Evolutionary conservation across 768 basidiomycete genomes (phyloP), one percentile per base, ranked within the genome.

Genomic region (Flagelloscypha sp.): DNA sequence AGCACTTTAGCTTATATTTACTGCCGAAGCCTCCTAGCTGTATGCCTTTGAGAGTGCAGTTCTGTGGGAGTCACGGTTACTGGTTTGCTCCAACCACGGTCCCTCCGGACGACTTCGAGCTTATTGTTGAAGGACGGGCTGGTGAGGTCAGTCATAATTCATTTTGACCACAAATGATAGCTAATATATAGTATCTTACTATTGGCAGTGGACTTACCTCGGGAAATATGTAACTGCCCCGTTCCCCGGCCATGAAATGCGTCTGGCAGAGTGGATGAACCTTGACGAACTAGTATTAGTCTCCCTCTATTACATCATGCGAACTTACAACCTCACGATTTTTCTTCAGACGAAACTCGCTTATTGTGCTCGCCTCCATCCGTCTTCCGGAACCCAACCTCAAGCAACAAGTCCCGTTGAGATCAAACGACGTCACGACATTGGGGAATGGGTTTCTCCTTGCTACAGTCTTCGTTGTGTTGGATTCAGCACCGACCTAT

Each of bases 271-370:
- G 41, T 59, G 55, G 57, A 41, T 51, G 36, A 36, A 35, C 9
- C 48, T 57, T 6, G 53, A 58, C 24, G 54, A 58, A n/a, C 36
- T 50, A 43, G 58, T 55, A 15, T n/a, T n/a, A n/a, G n/a, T n/a
- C n/a, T n/a, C n/a, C n/a, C n/a, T n/a, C n/a, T n/a, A n/a, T n/a
- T n/a, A n/a, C n/a, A n/a, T n/a, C n/a, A n/a, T n/a, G n/a, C n/a
- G n/a, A n/a, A n/a, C n/a, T n/a, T n/a, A n/a, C n/a, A 12, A 43
- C 33, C 8, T n/a, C 12, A 24, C n/a, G 18, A 13, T 21, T 16
- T 17, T 16, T 25, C 37, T 6, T 2, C 27, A 54, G 52, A 44
- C 47, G 8, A 53, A 54, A 30, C 4, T 19, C n/a, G 32, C 19
- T 5, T 48, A 52, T 27, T 52, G 52, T 35, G 15, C 35, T 11